A percentile compares a stretch with the other conserved stretches of the same genome.
phyloP scores from a whole-genome alignment of 78 protist genomes.

The Dictyostelium brefeldianum region DNA sequence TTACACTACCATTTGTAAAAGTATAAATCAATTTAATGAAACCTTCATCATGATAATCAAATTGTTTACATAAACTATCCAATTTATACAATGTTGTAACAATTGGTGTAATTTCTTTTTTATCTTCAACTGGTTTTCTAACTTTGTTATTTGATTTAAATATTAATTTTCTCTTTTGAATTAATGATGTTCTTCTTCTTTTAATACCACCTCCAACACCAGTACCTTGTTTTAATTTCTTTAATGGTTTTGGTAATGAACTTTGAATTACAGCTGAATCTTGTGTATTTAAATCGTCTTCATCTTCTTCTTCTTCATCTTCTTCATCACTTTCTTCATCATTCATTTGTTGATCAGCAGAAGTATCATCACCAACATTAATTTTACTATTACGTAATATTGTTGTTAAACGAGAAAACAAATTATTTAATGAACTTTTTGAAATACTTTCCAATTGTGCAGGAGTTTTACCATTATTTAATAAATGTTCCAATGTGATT shows the following conservation, averaged over 20 bases:
- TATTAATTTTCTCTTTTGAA: not conserved
- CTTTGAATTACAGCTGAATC: not conserved
- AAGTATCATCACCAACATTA: not conserved
- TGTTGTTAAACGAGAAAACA: not conserved
- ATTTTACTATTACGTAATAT: conserved; percentile 1
- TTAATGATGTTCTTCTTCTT: too few relatives aligned
- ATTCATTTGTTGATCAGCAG: not conserved
- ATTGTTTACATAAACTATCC: conserved; percentile 8
- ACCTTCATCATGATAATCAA: conserved; percentile 1
- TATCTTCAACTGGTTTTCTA: not conserved
- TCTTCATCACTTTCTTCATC: not conserved
- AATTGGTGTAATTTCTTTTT: not conserved
- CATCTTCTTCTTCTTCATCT: not conserved
- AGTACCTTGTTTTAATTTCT: not conserved
- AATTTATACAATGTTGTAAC: not conserved
- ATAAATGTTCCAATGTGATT: not conserved
- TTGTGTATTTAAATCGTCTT: not conserved
- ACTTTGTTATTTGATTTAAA: not conserved
- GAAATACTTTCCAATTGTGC: conserved; percentile 49
- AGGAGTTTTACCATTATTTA: conserved; percentile 22
- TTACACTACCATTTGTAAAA: conserved; percentile 25
- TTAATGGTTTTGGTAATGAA: not conserved
- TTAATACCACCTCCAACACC: too few relatives aligned
- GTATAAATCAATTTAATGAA: not conserved
- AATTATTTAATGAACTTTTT: not conserved